Percentiles rank a stretch among this genome's conserved stretches.
These are phyloP conservation scores for Cunninghamia lanceolata DNA, from an alignment of 75 land plant species.

Conservation along the genomic window DNA sequence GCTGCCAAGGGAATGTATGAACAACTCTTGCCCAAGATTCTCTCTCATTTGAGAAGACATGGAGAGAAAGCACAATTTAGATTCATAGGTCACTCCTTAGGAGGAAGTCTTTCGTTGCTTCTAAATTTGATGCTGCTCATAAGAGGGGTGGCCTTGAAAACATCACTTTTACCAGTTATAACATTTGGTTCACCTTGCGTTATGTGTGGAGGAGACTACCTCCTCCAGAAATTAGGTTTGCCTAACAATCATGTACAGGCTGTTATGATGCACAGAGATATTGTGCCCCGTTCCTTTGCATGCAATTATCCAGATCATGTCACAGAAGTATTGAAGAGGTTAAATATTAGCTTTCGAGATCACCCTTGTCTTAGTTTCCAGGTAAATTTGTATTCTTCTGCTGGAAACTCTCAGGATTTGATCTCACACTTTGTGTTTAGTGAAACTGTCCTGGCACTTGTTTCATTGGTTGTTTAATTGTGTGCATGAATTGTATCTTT, in stretches of 20 bases:
- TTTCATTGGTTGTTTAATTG: not conserved
- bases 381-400: not conserved
- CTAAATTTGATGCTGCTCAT: slow-evolving; percentile 29
- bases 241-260: slow-evolving; percentile 39
- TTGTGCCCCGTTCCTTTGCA: slow-evolving; percentile 86
- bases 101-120: slow-evolving; percentile 78
- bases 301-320: slow-evolving; percentile 77
- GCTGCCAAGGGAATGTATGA: slow-evolving; percentile 83
- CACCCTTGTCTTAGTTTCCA: slow-evolving; percentile 61
- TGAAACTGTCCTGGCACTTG: not conserved
- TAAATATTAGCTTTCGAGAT: slow-evolving; percentile 53
- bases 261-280: slow-evolving; percentile 32
- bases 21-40: slow-evolving; percentile 67
- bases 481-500: not conserved
- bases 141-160: slow-evolving; percentile 24
- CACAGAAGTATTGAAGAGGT: slow-evolving; percentile 55
- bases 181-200: slow-evolving; percentile 67
- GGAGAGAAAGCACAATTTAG: slow-evolving; percentile 59
- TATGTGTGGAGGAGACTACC: slow-evolving; percentile 28
- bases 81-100: slow-evolving; percentile 90
- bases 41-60: slow-evolving; percentile 34
- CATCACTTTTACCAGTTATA: slow-evolving; percentile 46
- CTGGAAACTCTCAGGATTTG: not conserved
- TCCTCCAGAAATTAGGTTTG: slow-evolving; percentile 52
- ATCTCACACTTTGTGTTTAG: not conserved